A percentile compares a stretch with the other conserved stretches of the same genome.
Evolutionary conservation across 345 rosid species (phyloP).

Genomic region (Eucalyptus rudis): DNA sequence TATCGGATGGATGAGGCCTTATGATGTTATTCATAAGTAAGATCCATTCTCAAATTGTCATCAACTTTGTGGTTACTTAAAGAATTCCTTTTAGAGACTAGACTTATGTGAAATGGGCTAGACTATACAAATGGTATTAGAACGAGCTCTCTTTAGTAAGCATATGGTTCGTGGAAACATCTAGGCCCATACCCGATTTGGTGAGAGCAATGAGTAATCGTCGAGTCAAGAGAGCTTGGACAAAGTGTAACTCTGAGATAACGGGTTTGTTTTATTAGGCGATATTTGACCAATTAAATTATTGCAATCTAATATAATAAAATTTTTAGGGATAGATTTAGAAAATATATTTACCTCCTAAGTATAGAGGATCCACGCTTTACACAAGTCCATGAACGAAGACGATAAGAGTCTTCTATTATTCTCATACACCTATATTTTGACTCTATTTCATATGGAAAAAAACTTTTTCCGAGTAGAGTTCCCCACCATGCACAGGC

Average conservation of each 20-base stretch:
- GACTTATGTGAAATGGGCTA: neutral
- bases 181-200: neutral
- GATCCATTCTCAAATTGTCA: neutral
- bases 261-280: neutral
- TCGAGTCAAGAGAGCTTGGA: neutral
- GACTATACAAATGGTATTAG: neutral
- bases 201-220: neutral
- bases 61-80: neutral
- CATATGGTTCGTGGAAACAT: neutral
- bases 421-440: neutral
- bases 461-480: neutral
- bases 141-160: neutral
- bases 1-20: neutral
- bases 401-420: neutral
- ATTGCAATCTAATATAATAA: neutral
- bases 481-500: neutral
- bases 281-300: neutral
- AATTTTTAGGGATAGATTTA: accelerated
- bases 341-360: neutral
- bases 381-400: neutral
- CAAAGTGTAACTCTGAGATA: neutral
- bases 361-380: neutral
- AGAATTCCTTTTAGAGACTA: neutral
- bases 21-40: neutral
- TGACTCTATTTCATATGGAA: neutral